Conservation (phyloP, 495 filamentous ascomycete genomes). For the Bombardia bombarda region DNA sequence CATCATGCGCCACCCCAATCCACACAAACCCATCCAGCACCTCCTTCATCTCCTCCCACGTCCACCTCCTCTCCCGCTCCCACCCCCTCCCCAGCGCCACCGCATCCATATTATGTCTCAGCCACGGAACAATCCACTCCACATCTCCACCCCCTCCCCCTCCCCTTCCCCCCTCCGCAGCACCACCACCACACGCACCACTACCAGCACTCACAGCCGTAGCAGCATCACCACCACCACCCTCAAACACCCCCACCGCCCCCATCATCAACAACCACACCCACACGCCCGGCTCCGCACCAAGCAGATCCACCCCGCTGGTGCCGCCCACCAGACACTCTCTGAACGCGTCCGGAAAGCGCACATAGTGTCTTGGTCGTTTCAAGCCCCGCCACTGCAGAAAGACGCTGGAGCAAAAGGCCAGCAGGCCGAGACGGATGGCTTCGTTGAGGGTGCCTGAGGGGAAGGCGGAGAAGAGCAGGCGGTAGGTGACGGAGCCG, state of each 20-base stretch:
- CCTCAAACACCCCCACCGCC: constrained; percentile 24
- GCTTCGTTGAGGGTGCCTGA: constrained; percentile 22
- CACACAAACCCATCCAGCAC: constrained; percentile 25
- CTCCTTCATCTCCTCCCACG: constrained; percentile 21
- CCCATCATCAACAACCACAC: constrained; percentile 34
- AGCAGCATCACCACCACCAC: too few relatives aligned
- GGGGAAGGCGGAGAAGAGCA: constrained; percentile 25
- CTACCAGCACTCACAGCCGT: too few relatives aligned
- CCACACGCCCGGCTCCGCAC: not conserved
- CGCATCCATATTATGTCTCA: constrained; percentile 13
- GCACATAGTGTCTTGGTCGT: constrained; percentile 11
- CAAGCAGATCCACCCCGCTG: too few relatives aligned
- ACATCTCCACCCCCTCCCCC: constrained; percentile 14
- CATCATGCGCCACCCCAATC: constrained; percentile 27
- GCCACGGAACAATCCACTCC: constrained; percentile 19
- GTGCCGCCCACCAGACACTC: constrained; percentile 4
- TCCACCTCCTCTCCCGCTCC: too few relatives aligned
- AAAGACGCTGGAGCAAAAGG: constrained; percentile 30
- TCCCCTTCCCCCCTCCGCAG: too few relatives aligned
- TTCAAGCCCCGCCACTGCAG: constrained; percentile 27
- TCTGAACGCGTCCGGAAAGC: constrained; percentile 13
- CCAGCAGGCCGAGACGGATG: constrained; percentile 32
- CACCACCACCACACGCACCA: too few relatives aligned
- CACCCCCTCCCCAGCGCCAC: constrained; percentile 11
- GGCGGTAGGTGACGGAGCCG: constrained; percentile 35